Evolutionary conservation across 495 filamentous ascomycete species (phyloP).

Genomic region (Penicillium flavigenum): DNA sequence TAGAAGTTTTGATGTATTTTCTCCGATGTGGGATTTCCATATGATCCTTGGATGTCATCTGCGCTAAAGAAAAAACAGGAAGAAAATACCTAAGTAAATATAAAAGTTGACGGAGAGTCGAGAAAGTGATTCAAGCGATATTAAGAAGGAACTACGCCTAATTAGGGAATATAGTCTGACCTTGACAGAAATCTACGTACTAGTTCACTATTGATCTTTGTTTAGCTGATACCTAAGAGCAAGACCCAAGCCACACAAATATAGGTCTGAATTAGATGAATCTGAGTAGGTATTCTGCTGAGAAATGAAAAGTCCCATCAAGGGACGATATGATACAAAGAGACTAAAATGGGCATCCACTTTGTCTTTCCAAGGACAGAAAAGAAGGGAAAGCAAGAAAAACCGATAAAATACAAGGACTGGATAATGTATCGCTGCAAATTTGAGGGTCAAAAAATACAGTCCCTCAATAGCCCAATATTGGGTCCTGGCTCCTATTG

Average conservation of each 20-base stretch:
- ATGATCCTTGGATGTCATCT: too few relatives aligned
- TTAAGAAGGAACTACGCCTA: too few relatives aligned
- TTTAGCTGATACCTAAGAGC: neutral
- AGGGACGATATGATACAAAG: conserved; percentile 6
- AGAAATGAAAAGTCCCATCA: neutral
- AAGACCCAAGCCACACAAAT: neutral
- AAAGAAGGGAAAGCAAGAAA: neutral
- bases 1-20: too few relatives aligned
- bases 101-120: too few relatives aligned
- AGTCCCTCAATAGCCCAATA: neutral
- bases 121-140: too few relatives aligned
- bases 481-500: neutral
- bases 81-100: too few relatives aligned
- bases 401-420: conserved; percentile 3
- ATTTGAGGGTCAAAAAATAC: neutral
- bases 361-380: neutral
- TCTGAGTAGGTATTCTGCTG: neutral
- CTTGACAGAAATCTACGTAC: too few relatives aligned
- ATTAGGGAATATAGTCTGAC: too few relatives aligned
- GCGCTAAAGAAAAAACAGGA: too few relatives aligned
- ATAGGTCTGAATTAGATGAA: neutral
- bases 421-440: neutral
- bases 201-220: neutral
- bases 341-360: neutral
- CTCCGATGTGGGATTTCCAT: too few relatives aligned